Evolutionary conservation across 2,329 filamentous ascomycete species (phyloP).

Genomic region (Beauveria bassiana): DNA sequence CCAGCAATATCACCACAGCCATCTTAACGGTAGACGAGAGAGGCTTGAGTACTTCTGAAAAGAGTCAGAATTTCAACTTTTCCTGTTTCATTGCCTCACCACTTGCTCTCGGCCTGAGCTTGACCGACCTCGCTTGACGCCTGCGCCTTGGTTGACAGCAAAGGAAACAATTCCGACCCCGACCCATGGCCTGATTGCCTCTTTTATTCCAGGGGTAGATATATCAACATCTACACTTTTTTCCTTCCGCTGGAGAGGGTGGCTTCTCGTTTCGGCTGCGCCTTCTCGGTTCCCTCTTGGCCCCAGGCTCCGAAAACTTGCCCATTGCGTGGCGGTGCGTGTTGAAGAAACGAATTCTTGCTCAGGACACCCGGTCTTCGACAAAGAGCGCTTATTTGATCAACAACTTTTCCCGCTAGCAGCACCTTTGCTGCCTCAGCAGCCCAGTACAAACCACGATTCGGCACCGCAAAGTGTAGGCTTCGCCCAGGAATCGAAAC

Average conservation of each 20-base stretch:
- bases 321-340: not conserved
- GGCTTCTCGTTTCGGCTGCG: not conserved
- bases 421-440: not conserved
- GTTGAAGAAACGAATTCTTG: not conserved
- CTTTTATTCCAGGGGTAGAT: slow-evolving; percentile 11
- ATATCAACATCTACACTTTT: slow-evolving; percentile 10
- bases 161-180: not conserved
- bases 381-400: not conserved
- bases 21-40: not conserved
- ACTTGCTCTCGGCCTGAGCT: not conserved
- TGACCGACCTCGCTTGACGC: not conserved
- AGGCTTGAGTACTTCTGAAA: not conserved
- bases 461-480: not conserved
- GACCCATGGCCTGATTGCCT: slow-evolving; percentile 9
- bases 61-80: not conserved
- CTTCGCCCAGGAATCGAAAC: not conserved
- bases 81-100: not conserved
- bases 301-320: not conserved
- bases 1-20: slow-evolving; percentile 2
- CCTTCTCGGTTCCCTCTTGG: not conserved
- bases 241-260: not conserved
- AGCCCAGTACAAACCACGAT: not conserved
- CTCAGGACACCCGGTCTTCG: not conserved
- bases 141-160: not conserved
- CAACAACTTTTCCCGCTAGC: not conserved